phyloP scores from a whole-genome alignment of 2,329 filamentous ascomycete genomes.

The Neophaeococcomyces aloes region DNA sequence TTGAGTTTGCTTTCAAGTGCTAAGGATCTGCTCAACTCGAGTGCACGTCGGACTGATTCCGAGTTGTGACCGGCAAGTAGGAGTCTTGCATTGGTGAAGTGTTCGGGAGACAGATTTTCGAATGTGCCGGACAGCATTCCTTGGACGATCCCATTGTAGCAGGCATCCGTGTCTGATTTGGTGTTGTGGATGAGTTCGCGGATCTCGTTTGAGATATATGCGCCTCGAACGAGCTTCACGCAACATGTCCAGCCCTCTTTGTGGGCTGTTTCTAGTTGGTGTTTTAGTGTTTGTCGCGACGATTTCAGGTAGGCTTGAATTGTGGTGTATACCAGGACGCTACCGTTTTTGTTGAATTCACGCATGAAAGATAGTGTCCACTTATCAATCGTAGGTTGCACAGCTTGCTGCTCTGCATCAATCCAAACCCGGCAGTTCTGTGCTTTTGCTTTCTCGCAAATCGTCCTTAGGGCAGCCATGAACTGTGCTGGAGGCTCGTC shows the following conservation, averaged over 20 bases:
- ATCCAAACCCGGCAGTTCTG: slow-evolving; percentile 39
- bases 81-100: slow-evolving; percentile 37
- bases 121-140: slow-evolving; percentile 41
- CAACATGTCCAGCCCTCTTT: slow-evolving; percentile 40
- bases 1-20: slow-evolving; percentile 37
- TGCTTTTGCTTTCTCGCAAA: slow-evolving; percentile 34
- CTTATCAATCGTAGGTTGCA: slow-evolving; percentile 42
- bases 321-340: slow-evolving; percentile 41
- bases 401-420: slow-evolving; percentile 44
- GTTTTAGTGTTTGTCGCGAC: slow-evolving; percentile 35
- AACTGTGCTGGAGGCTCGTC: slow-evolving; percentile 32
- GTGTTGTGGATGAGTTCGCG: slow-evolving; percentile 37
- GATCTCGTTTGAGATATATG: slow-evolving; percentile 42
- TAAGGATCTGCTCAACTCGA: slow-evolving; percentile 33
- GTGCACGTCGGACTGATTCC: slow-evolving; percentile 42
- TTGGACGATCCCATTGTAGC: slow-evolving; percentile 47
- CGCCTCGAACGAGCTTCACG: slow-evolving; percentile 45
- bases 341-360: slow-evolving; percentile 36
- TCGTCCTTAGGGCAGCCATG: slow-evolving; percentile 32
- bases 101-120: slow-evolving; percentile 26
- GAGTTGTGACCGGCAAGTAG: slow-evolving; percentile 52
- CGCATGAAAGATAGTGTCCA: slow-evolving; percentile 46
- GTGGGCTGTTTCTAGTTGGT: slow-evolving; percentile 37
- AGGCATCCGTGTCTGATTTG: slow-evolving; percentile 38
- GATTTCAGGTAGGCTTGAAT: slow-evolving; percentile 46